These are phyloP conservation scores for Yamadazyma kanchanaburiensis DNA, from an alignment of 1,139 yeast genomes.

Conservation along the genomic window DNA sequence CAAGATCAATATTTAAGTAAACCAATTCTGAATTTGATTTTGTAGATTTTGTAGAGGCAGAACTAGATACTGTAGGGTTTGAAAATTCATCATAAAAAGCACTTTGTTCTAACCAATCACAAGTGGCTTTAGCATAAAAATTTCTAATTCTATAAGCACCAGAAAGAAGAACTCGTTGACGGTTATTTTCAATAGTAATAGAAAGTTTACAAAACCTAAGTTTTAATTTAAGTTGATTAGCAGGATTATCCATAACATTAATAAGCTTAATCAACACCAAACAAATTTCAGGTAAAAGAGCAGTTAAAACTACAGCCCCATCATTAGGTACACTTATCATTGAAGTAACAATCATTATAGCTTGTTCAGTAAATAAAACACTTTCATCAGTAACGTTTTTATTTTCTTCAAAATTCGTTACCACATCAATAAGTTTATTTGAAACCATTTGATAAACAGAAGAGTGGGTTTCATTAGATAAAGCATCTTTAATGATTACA, in stretches of 20 bases:
- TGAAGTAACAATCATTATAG: conserved; percentile 33
- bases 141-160: conserved; percentile 65
- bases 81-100: conserved; percentile 28
- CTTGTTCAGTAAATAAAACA: conserved; percentile 37
- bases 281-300: conserved; percentile 32
- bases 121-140: conserved; percentile 52
- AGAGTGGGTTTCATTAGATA: conserved; percentile 46
- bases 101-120: conserved; percentile 69
- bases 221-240: conserved; percentile 47
- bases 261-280: conserved; percentile 29
- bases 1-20: conserved; percentile 59
- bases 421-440: conserved; percentile 27
- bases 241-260: conserved; percentile 28
- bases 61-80: not conserved
- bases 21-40: conserved; percentile 40
- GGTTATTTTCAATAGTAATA: conserved; percentile 44
- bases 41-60: conserved; percentile 1
- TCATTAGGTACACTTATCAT: conserved; percentile 35
- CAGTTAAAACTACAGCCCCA: conserved; percentile 35
- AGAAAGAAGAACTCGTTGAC: conserved; percentile 35
- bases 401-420: conserved; percentile 24
- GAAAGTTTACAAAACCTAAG: conserved; percentile 58
- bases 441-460: conserved; percentile 37
- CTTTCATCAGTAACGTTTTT: conserved; percentile 26
- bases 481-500: conserved; percentile 42